A percentile compares a stretch with the other conserved stretches of the same genome.
Conservation (phyloP, 352 stramenopile genomes). For the Pythium periplocum region DNA sequence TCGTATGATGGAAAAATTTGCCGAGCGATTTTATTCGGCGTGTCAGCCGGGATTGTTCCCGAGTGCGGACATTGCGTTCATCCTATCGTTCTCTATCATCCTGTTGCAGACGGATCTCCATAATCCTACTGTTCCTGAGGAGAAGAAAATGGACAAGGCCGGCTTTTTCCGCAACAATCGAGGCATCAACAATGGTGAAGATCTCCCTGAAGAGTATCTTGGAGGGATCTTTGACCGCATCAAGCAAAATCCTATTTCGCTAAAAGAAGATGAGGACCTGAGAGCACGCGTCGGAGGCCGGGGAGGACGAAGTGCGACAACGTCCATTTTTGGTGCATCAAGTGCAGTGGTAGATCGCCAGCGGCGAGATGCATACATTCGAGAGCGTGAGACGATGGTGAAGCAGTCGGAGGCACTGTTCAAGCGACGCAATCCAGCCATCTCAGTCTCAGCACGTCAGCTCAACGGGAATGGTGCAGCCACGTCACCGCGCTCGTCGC, state of each 20-base stretch:
- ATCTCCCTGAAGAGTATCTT: slow-evolving; percentile 93
- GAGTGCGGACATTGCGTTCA: slow-evolving; percentile 97
- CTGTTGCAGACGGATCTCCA: slow-evolving; percentile 95
- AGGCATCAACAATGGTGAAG: slow-evolving; percentile 95
- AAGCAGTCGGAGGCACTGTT: slow-evolving; percentile 73
- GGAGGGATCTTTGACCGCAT: slow-evolving; percentile 95
- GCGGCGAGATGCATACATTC: slow-evolving; percentile 78
- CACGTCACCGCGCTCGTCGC: slow-evolving; percentile 4
- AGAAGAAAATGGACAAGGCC: slow-evolving; percentile 97
- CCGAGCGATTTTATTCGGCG: slow-evolving; percentile 85
- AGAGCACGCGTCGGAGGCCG: slow-evolving; percentile 19
- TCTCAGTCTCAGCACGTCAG: too few relatives aligned
- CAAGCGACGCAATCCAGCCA: slow-evolving; percentile 45
- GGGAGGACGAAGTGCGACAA: slow-evolving; percentile 22
- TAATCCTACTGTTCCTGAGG: slow-evolving; percentile 96
- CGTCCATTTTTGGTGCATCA: slow-evolving; percentile 60
- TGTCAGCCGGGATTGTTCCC: slow-evolving; percentile 86
- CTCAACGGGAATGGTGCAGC: background rate
- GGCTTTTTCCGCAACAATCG: slow-evolving; percentile 97
- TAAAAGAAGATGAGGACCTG: slow-evolving; percentile 96
- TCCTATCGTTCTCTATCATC: slow-evolving; percentile 94
- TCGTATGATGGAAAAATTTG: slow-evolving; percentile 99
- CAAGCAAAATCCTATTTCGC: slow-evolving; percentile 91
- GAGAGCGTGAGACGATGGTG: slow-evolving; percentile 81
- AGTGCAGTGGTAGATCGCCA: slow-evolving; percentile 52